These are phyloP conservation scores for Starmerella geochares DNA, from an alignment of 805 yeast genomes.

Conservation along the genomic window DNA sequence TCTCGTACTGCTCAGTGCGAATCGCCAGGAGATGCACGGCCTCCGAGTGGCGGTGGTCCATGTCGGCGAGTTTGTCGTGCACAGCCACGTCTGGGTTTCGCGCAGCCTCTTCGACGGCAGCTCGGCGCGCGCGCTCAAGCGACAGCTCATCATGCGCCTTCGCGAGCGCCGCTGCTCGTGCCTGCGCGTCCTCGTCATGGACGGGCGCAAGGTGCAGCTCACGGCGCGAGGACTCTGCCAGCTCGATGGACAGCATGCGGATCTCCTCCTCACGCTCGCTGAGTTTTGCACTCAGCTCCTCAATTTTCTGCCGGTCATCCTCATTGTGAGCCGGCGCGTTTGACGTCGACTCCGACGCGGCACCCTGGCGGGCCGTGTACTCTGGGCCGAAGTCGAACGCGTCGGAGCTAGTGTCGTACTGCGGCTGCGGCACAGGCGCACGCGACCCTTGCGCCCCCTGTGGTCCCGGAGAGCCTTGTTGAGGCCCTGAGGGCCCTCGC, in stretches of 20 bases:
- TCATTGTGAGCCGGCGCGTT: background rate
- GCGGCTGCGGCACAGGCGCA: background rate
- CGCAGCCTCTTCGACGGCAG: slow-evolving; percentile 23
- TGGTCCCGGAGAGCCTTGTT: background rate
- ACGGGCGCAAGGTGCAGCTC: slow-evolving; percentile 28
- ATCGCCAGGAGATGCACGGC: slow-evolving; percentile 28
- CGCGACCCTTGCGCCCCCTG: background rate
- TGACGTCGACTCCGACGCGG: background rate
- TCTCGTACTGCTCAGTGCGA: slow-evolving; percentile 28
- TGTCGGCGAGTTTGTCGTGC: slow-evolving; percentile 22
- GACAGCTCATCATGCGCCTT: slow-evolving; percentile 28
- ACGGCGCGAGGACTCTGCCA: slow-evolving; percentile 33
- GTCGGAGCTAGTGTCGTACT: slow-evolving; percentile 7
- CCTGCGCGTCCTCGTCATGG: background rate
- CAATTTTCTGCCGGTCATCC: slow-evolving; percentile 1
- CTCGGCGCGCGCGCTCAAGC: slow-evolving; percentile 30
- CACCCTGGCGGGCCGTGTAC: background rate
- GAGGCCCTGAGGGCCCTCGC: background rate
- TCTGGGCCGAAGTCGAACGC: slow-evolving; percentile 15
- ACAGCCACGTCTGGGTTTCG: slow-evolving; percentile 9
- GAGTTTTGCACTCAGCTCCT: slow-evolving; percentile 22
- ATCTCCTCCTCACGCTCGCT: slow-evolving; percentile 29
- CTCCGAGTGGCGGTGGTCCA: slow-evolving; percentile 28
- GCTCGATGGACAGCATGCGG: slow-evolving; percentile 31
- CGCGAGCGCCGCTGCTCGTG: slow-evolving; percentile 23